Evolutionary conservation across 805 yeast species (phyloP), one percentile per base, ranked within the genome.

Genomic region (Nakazawaea peltata): DNA sequence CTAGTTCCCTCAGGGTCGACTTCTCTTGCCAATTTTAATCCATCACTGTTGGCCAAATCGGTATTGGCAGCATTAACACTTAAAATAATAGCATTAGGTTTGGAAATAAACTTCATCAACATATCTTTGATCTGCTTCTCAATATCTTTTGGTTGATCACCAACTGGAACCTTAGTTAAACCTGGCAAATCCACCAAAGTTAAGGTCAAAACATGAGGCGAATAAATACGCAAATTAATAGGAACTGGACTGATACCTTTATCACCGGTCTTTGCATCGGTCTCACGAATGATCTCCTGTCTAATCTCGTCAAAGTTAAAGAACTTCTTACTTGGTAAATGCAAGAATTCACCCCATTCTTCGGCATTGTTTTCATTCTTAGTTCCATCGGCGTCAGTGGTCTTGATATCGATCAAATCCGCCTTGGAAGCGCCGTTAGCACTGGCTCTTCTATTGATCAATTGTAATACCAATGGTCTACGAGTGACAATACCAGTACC

Each of bases 311-410:
- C 80, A 57, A 92, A 92, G 54, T 86, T 83, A 65, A 69, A 82
- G 63, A 84, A 82, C 56, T 83, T 79, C 63, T 85, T 79, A 39
- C 84, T 85, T 26, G 97, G 97, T 34, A 83, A 63, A 56, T 92
- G 97, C 46, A 90, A 69, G 57, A 92, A 92, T 59, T 92, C 98
- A 43, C 98, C 98, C 97, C 97, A 92, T 64, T 90, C 98, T 43
- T 72, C 80, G 27, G 67, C 69, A 51, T 81, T 81, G 58, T 81
- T 81, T 53, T 81, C 92, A 11, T 76, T 64, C 28, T 68, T 64
- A 32, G 65, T 64, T 19, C 75, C 74, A 37, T 62, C 55, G 15
- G 61, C 63, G 42, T 61, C 62, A 33, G 58, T 56, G 19, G 71
- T 53, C 41, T 68, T 63, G 39, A 70, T 62, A 37, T 65, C 63